Conservation (phyloP, 345 rosid species). For the Eucalyptus curtisii region DNA sequence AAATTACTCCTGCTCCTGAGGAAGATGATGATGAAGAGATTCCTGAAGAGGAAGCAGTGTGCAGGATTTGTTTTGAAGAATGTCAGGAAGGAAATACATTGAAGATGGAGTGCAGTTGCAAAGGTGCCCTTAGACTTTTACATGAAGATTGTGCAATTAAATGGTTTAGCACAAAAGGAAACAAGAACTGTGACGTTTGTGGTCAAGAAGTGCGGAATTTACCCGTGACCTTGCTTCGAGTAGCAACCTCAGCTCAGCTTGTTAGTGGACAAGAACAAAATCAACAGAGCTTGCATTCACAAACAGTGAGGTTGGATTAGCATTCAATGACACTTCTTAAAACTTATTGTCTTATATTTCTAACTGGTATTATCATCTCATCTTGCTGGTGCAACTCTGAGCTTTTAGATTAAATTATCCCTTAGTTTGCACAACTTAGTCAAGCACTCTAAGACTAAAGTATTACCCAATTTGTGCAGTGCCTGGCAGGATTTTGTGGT, state of each 20-base stretch:
- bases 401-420: not conserved
- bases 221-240: conserved; percentile 77
- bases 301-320: conserved; percentile 35
- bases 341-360: not conserved
- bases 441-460: not conserved
- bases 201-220: conserved; percentile 75
- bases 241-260: conserved; percentile 32
- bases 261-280: conserved; percentile 29
- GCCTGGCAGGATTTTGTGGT: conserved; percentile 93
- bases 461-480: conserved; percentile 30
- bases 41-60: conserved; percentile 93
- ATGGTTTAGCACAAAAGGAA: conserved; percentile 86
- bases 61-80: conserved; percentile 80
- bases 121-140: conserved; percentile 79
- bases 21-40: conserved; percentile 80
- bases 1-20: conserved; percentile 32
- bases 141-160: conserved; percentile 83
- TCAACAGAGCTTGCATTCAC: conserved; percentile 32
- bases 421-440: not conserved
- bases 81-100: conserved; percentile 85
- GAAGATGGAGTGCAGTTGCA: conserved; percentile 98
- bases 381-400: not conserved
- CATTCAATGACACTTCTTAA: not conserved
- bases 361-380: not conserved
- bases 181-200: conserved; percentile 84